Base-by-base conservation (phyloP, 345 rosid species). In the Bruguiera sexangula region DNA sequence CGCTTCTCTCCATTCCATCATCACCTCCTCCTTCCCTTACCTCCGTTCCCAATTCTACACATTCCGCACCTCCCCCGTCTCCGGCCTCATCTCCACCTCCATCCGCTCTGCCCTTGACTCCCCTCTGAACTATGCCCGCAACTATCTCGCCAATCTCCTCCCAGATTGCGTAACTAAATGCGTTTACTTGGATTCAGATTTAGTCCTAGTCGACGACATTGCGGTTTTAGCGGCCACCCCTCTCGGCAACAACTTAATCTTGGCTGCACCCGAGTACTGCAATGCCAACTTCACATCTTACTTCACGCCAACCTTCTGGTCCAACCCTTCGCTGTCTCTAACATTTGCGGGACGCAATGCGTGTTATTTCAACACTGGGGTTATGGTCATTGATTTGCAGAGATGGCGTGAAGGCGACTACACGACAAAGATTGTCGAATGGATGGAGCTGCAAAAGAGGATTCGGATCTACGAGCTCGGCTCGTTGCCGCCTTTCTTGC, bases 391-490 rank as follows among this genome's bases (percentile, higher is more conserved):
- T 13, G 77, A 81, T 27, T 60, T 81, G 7, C 56, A 39, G 21
- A 55, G 81, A 58, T 81, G 84, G 84, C 68, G 84, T 19, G 27
- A 50, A 2, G 81, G 81, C 2, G 84, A 78, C 26, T 81, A 71
- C 70, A 81, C 84, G 1, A 69, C 64, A 10, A 74, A 75, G 57
- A 78, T 81, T 8, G 70, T 74, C 43, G 84, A 81, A 68, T 81
- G 84, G 84, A 81, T 81, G 84, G 81, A 81, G 72, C 62, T 81
- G 16, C 84, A 81, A 60, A 81, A 81, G 60, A 60, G 84, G 36
- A 81, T 77, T 46, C 15, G 84, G 79, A 81, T 81, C 81, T 81
- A 81, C 54, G 84, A 77, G 51, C 69, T 81, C 16, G 84, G 84
- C 6, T 81, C 84, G 1, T 29, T 81, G 76, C 84, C 84, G 6